Conservation (phyloP, 31 red algal genomes). For the Endocladia muricata region DNA sequence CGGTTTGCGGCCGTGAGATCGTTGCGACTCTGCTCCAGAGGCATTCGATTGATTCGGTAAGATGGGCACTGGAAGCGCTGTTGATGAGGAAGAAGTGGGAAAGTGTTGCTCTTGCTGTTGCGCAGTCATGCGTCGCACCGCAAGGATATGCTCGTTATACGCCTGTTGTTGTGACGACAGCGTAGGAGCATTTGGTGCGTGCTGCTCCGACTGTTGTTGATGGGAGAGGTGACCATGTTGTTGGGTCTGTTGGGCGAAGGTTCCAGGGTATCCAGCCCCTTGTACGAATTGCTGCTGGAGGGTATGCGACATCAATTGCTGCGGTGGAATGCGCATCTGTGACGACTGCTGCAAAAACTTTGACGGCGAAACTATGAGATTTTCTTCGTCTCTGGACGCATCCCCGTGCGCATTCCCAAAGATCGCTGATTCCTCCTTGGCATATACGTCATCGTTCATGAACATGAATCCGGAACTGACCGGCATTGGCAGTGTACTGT, state of each 20-base stretch:
- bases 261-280: no score
- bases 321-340: not conserved
- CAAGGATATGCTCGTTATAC: conserved; percentile 5
- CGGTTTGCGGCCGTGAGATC: not conserved
- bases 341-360: not conserved
- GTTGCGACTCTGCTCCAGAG: not conserved
- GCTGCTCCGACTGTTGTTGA: not conserved
- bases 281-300: conserved; percentile 1
- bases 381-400: conserved; percentile 17
- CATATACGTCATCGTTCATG: conserved; percentile 35
- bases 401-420: conserved; percentile 5
- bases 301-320: conserved; percentile 12
- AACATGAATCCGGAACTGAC: conserved; percentile 30
- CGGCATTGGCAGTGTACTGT: conserved; percentile 5
- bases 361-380: conserved; percentile 22
- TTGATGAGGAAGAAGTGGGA: not conserved
- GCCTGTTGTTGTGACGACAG: not conserved
- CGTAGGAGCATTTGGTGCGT: not conserved
- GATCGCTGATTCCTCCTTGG: conserved; percentile 27
- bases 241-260: no score
- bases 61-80: not conserved
- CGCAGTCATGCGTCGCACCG: not conserved
- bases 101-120: conserved; percentile 2
- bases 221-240: conserved; percentile 5
- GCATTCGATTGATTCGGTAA: not conserved